These are phyloP conservation scores for Lippia alba DNA, from an alignment of 305 asterid genomes.

Conservation along the genomic window DNA sequence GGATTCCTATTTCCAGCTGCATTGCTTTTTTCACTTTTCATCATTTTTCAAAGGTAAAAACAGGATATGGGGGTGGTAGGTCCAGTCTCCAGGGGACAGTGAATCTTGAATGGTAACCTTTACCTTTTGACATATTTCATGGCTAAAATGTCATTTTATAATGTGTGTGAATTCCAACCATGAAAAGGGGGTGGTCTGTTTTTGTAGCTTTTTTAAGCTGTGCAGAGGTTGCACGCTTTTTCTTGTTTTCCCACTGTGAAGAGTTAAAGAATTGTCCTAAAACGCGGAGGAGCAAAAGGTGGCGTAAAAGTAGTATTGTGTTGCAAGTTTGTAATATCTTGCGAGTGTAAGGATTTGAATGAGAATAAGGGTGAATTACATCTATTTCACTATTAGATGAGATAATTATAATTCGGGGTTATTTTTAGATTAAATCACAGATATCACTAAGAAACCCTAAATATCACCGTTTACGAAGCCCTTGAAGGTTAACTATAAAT, in stretches of 20 bases:
- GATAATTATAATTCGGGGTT: no score
- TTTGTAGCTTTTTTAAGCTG: slow-evolving; percentile 27
- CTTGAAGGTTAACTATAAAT: no score
- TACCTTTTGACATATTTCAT: not conserved
- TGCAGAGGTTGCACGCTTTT: slow-evolving; percentile 13
- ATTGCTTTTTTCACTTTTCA: not conserved
- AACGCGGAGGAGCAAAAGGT: slow-evolving; percentile 15
- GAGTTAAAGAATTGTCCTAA: slow-evolving; percentile 29
- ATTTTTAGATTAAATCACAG: no score
- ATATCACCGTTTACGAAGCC: no score
- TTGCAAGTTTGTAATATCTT: no score
- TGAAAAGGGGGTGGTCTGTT: slow-evolving; percentile 21
- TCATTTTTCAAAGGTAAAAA: not conserved
- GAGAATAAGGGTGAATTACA: no score
- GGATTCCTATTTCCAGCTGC: slow-evolving; percentile 16
- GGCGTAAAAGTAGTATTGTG: not conserved
- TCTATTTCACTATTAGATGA: no score
- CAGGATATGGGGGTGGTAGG: no score
- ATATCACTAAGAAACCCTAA: no score
- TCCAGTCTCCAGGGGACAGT: not conserved
- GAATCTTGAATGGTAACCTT: not conserved
- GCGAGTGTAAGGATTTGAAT: no score
- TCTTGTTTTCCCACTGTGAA: slow-evolving; percentile 37
- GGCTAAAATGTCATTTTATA: not conserved
- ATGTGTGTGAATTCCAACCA: slow-evolving; percentile 5